Base-by-base conservation (phyloP, 2,329 filamentous ascomycete species). In the Aspergillus sp. region DNA sequence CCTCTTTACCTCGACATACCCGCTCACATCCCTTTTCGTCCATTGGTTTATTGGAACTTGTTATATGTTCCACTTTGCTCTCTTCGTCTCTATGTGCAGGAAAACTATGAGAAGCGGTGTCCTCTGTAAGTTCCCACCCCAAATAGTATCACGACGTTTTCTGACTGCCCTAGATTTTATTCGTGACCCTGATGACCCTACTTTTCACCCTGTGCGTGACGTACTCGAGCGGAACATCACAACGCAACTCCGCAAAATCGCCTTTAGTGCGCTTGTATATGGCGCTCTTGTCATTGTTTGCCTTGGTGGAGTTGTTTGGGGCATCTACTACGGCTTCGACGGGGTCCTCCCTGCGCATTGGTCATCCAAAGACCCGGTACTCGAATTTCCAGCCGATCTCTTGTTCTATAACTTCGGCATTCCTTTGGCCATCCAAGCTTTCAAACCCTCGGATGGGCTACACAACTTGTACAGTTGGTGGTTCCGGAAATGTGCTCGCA, bases 61-160 rank as follows among this genome's bases (percentile, higher is more conserved):
- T 62, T 99, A 99, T 75, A 99, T 99, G 96, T 99, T 99, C 77
- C 95, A 99, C 73, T 99, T 99, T 72, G 95, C 95, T 5, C 83
- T 99, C 3, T 99, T 99, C 71, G 95, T 99, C 17, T 96, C 93
- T 56, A 98, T 99, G 93, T 99, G 95, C 75, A 88, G 95, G 61
- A 97, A 96, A 78, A 96, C 98, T 58, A 90, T 99, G 88, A 88
- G 95, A 62, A 91, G 87, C 65, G 95, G 95, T 51, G 95, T 99
- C 41, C 81, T 99, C 58, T 98, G 88, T 91, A 80, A 83, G 88
- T 82, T 45, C 0, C 42, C 27, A 51, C 11, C 57, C 63, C 53
- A 63, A 17, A 20, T 7, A 30, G 33, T 54, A 15, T 48, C 8
- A 46, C 37, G 11, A 5, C 30, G 3, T 51, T 8, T 52, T 19